Conservation (phyloP, 2,329 filamentous ascomycete species). For the Beauveria varroae region DNA sequence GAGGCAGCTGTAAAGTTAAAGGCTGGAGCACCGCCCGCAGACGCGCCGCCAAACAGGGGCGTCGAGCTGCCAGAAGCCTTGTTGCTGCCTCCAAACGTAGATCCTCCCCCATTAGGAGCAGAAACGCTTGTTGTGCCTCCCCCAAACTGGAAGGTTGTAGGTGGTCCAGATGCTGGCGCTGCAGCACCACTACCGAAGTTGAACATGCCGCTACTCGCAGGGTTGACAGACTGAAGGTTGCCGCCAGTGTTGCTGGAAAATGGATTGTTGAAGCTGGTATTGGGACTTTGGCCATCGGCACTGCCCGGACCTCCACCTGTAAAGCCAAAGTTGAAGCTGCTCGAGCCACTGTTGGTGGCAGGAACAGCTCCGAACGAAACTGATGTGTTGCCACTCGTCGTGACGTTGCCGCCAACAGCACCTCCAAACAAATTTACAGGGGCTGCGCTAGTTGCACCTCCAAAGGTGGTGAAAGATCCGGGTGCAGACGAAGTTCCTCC, state of each 20-base stretch:
- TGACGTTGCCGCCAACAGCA: slow-evolving; percentile 19
- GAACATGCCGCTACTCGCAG: slow-evolving; percentile 27
- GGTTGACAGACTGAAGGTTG: slow-evolving; percentile 16
- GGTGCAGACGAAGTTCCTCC: slow-evolving; percentile 18
- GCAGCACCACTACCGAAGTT: slow-evolving; percentile 29
- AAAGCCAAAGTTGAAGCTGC: slow-evolving; percentile 26
- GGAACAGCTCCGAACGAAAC: slow-evolving; percentile 30
- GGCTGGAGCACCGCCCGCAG: slow-evolving; percentile 23
- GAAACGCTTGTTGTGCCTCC: slow-evolving; percentile 16
- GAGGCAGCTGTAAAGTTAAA: slow-evolving; percentile 33
- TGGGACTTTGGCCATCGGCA: slow-evolving; percentile 17
- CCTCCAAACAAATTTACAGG: slow-evolving; percentile 33
- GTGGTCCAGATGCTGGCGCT: slow-evolving; percentile 21
- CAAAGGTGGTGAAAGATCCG: slow-evolving; percentile 28
- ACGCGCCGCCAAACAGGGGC: slow-evolving; percentile 25
- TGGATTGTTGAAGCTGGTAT: slow-evolving; percentile 31
- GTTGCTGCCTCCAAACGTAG: slow-evolving; percentile 21
- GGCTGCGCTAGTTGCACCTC: slow-evolving; percentile 16
- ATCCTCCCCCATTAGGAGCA: slow-evolving; percentile 16
- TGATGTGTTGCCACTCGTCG: slow-evolving; percentile 19
- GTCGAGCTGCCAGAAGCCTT: slow-evolving; percentile 17
- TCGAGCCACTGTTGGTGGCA: slow-evolving; percentile 15
- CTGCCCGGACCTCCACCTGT: slow-evolving; percentile 13
- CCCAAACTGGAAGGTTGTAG: slow-evolving; percentile 33
- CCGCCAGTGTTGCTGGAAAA: slow-evolving; percentile 25